Base-by-base conservation (phyloP, 2,329 filamentous ascomycete genomes). In the Colletotrichum spaethianum region DNA sequence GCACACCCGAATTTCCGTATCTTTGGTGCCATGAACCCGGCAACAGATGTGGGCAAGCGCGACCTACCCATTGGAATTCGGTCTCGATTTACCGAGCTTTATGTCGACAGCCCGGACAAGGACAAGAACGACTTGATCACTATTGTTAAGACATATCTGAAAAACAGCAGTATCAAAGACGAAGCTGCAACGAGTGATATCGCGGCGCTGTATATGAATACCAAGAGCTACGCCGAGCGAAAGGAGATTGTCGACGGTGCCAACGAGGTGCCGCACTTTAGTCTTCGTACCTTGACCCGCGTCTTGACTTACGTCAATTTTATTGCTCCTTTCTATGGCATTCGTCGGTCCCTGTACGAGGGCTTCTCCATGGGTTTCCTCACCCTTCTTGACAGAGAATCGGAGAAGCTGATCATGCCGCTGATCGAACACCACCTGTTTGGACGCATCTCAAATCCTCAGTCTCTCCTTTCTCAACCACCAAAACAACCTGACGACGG, bases 21-120 rank as follows among this genome's bases (percentile, higher is more conserved):
- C 18, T 99, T 99, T 79, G 97, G 94, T 63, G 96, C 97, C 36
- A 99, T 99, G 96, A 99, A 99, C 78, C 96, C 96, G 38, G 96
- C 96, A 6, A 99, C 96, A 3, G 96, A 99, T 84, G 92, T 98
- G 67, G 96, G 97, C 73, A 99, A 99, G 83, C 92, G 96, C 67
- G 96, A 99, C 81, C 85, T 99, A 20, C 95, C 96, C 0, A 91
- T 94, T 66, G 95, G 96, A 1, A 90, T 98, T 53, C 89, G 96
- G 67, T 97, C 95, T 11, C 90, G 95, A 60, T 99, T 99, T 79
- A 98, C 96, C 0, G 96, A 99, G 81, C 87, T 99, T 28, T 99
- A 97, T 79, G 95, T 99, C 31, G 91, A 94, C 66, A 96, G 94
- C 75, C 96, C 96, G 0, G 96, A 99, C 79, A 91, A 88, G 70